These are phyloP conservation scores for Boletus insuetus DNA, from an alignment of 768 basidiomycete genomes.

Conservation along the genomic window DNA sequence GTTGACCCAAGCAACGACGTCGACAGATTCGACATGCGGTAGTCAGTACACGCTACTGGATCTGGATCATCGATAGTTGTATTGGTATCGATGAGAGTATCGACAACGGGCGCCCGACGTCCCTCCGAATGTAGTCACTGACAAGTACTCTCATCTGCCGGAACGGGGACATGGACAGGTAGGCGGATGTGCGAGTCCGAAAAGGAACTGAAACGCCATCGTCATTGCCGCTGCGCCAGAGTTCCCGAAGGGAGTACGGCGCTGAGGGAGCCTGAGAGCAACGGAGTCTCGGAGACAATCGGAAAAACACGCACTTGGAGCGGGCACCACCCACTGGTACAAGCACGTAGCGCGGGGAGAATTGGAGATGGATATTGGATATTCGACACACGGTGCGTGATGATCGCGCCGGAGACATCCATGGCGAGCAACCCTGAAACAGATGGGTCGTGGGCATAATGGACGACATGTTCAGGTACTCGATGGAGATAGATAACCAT, in stretches of 20 bases:
- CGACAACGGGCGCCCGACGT: background rate
- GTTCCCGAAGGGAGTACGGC: background rate
- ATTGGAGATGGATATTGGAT: slow-evolving; percentile 1
- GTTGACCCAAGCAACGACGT: background rate
- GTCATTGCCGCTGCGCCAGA: background rate
- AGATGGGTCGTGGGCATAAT: background rate
- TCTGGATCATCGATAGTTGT: background rate
- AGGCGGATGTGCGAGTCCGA: background rate
- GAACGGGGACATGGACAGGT: background rate
- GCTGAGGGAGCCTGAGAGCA: too few species aligned
- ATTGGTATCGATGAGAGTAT: background rate
- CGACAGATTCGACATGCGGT: background rate
- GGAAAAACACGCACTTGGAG: background rate
- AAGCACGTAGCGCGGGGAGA: background rate
- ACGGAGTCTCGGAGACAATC: background rate
- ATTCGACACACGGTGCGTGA: slow-evolving; percentile 2
- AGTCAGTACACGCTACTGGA: background rate
- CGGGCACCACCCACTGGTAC: too few species aligned
- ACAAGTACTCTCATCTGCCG: background rate
- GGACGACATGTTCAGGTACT: background rate
- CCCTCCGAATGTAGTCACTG: background rate
- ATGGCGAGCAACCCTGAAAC: background rate
- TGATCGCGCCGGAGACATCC: slow-evolving; percentile 3
- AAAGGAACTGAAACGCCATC: background rate
- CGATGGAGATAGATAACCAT: slow-evolving; percentile 6